Percentiles rank a stretch among this genome's conserved stretches.
These are phyloP conservation scores for Grosmannia serpens DNA, from an alignment of 2,329 filamentous ascomycete genomes.

Conservation along the genomic window DNA sequence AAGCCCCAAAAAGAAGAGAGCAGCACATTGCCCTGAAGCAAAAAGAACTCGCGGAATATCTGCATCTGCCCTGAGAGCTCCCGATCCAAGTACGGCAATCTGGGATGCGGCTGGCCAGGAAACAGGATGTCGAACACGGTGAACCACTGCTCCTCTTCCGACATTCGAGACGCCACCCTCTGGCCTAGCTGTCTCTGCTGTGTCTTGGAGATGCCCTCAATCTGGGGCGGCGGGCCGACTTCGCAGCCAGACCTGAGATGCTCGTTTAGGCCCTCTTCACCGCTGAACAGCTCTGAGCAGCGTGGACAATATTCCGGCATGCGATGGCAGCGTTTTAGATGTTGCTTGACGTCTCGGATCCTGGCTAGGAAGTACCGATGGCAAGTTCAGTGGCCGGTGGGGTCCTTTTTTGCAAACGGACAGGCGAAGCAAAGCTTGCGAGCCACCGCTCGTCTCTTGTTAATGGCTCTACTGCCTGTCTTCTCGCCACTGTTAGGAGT, in stretches of 20 bases:
- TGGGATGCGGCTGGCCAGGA: no score
- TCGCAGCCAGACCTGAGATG: not conserved
- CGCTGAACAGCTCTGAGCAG: not conserved
- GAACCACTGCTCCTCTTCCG: no score
- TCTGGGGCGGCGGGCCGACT: no score
- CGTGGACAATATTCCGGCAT: not conserved
- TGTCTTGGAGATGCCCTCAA: not conserved
- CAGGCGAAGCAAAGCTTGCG: not conserved
- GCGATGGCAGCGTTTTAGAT: not conserved
- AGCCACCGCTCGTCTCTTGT: not conserved
- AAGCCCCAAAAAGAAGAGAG: no score
- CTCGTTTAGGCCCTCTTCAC: not conserved
- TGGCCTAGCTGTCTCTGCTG: not conserved
- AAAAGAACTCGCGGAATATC: no score
- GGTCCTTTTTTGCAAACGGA: not conserved
- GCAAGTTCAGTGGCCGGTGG: not conserved
- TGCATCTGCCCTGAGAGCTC: no score
- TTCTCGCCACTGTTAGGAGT: not conserved
- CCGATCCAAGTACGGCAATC: no score
- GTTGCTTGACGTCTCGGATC: not conserved
- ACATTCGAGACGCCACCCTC: no score
- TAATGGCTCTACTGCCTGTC: not conserved
- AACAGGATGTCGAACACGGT: no score
- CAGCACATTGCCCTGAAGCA: no score
- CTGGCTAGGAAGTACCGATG: not conserved